A percentile compares a stretch with the other conserved stretches of the same genome.
Evolutionary conservation across 768 basidiomycete genomes (phyloP).

Genomic region (Wakefieldia striispora): DNA sequence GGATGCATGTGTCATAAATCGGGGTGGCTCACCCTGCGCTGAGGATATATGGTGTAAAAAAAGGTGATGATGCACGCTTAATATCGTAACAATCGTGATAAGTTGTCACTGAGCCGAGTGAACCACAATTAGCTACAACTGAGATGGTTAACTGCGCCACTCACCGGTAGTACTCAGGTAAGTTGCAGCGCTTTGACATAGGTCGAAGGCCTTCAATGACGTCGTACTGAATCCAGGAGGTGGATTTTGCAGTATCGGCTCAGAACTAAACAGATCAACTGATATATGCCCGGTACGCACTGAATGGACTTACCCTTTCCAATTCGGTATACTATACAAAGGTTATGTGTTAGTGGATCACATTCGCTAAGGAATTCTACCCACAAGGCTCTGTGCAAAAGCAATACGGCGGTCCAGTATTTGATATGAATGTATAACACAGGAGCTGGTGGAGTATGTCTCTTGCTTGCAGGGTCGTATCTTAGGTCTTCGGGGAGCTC

Average conservation of each 20-base stretch:
- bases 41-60: conserved; percentile 67
- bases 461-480: conserved; percentile 55
- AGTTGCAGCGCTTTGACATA: conserved; percentile 70
- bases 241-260: conserved; percentile 45
- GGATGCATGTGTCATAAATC: background rate
- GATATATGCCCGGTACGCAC: background rate
- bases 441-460: conserved; percentile 57
- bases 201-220: conserved; percentile 68
- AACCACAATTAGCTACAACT: conserved; percentile 5
- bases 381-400: conserved; percentile 79
- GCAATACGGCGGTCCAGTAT: conserved; percentile 73
- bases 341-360: conserved; percentile 8
- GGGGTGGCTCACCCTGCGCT: conserved; percentile 59
- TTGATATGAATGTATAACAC: conserved; percentile 68
- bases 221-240: conserved; percentile 36
- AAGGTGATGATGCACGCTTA: conserved; percentile 57
- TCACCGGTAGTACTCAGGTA: conserved; percentile 67
- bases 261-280: conserved; percentile 33
- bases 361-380: conserved; percentile 29
- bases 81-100: conserved; percentile 64
- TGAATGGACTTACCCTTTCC: conserved; percentile 49
- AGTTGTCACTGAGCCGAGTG: conserved; percentile 47
- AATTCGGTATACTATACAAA: conserved; percentile 61
- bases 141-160: conserved; percentile 5
- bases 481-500: conserved; percentile 62